A percentile compares a stretch with the other conserved stretches of the same genome.
Evolutionary conservation across 345 rosid genomes (phyloP).

Genomic region (Nasturtium officinale): DNA sequence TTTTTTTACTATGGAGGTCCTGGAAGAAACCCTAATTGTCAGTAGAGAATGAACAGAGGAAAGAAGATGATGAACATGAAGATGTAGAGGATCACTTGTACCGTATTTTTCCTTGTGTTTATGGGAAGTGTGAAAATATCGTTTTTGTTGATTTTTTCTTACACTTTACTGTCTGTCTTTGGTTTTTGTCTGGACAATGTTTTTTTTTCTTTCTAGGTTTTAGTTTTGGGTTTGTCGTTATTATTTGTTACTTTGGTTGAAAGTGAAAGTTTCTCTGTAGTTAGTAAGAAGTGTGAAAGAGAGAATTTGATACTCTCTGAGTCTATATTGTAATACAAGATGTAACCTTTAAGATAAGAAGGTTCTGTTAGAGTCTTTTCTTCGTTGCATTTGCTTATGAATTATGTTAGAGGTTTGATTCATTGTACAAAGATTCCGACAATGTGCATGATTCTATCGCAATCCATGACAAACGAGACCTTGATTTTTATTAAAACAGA

Average conservation of each 20-base stretch:
- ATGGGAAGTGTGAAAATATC: conserved; percentile 37
- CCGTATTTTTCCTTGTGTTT: not conserved
- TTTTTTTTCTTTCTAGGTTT: conserved; percentile 20
- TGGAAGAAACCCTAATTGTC: conserved; percentile 65
- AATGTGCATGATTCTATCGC: not conserved
- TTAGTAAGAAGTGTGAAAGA: conserved; percentile 34
- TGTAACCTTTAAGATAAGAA: conserved; percentile 13
- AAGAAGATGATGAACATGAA: conserved; percentile 22
- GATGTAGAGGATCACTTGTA: conserved; percentile 28
- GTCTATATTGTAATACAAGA: too few species aligned
- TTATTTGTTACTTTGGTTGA: conserved; percentile 18
- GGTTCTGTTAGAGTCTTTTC: conserved; percentile 9
- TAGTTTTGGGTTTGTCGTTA: conserved; percentile 14
- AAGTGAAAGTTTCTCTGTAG: conserved; percentile 16
- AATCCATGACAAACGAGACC: not conserved
- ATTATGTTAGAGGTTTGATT: conserved; percentile 22
- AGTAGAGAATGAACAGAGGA: conserved; percentile 37
- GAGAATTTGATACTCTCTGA: conserved; percentile 19
- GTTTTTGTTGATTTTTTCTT: conserved; percentile 42
- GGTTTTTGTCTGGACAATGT: not conserved
- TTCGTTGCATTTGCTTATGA: conserved; percentile 10
- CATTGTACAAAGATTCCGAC: not conserved
- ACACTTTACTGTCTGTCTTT: conserved; percentile 31
- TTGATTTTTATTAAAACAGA: not conserved
- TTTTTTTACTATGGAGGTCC: conserved; percentile 74